A percentile compares a stretch with the other conserved stretches of the same genome.
phyloP scores from a whole-genome alignment of 2,329 filamentous ascomycete species.

The Exophiala alcalophila region DNA sequence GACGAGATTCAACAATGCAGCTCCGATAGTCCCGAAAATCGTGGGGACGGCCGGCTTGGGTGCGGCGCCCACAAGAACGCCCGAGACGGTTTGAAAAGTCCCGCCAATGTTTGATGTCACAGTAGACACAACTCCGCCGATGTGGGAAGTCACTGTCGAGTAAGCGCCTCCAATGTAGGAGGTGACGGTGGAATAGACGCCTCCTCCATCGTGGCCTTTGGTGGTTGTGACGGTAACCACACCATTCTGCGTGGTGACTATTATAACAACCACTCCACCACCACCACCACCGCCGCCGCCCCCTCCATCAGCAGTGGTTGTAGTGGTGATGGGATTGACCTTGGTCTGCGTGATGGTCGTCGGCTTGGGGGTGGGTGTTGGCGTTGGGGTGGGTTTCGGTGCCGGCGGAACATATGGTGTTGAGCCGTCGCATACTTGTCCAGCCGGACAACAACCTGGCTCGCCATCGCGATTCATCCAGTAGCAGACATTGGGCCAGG shows the following conservation, averaged over 20 bases:
- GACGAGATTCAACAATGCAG: not conserved
- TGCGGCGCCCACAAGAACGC: conserved; percentile 14
- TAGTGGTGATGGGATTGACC: not conserved
- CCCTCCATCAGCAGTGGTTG: conserved; percentile 11
- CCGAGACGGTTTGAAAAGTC: conserved; percentile 17
- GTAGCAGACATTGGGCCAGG: conserved; percentile 31
- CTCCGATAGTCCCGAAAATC: conserved; percentile 1
- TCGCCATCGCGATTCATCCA: conserved; percentile 31
- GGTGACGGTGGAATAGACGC: conserved; percentile 2
- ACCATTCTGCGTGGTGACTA: conserved; percentile 8
- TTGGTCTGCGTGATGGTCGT: conserved; percentile 6
- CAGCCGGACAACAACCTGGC: conserved; percentile 32
- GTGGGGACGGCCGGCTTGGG: conserved; percentile 2
- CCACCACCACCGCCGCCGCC: no score
- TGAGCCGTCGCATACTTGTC: conserved; percentile 28
- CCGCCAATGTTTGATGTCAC: conserved; percentile 16
- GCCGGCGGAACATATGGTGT: conserved; percentile 15
- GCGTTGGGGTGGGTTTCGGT: conserved; percentile 7
- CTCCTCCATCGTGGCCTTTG: not conserved
- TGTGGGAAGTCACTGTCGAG: conserved; percentile 15
- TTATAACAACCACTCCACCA: no score
- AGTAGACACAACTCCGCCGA: conserved; percentile 18
- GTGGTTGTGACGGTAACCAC: conserved; percentile 11
- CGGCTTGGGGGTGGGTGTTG: conserved; percentile 4
- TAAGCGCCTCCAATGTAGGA: not conserved